Evolutionary conservation across 75 land plant genomes (phyloP).

Genomic region (Cunninghamia lanceolata): DNA sequence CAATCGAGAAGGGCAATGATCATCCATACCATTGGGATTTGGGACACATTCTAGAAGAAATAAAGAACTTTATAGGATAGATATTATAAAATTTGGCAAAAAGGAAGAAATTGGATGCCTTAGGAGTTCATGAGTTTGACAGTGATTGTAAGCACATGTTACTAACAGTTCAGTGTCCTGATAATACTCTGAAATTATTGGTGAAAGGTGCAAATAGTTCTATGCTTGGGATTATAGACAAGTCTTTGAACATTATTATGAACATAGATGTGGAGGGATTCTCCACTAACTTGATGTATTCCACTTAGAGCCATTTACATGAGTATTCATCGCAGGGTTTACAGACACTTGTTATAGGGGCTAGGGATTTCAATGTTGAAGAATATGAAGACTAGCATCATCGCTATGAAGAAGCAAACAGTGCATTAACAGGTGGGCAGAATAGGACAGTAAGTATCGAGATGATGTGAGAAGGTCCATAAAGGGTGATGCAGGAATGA

Average conservation of each 20-base stretch:
- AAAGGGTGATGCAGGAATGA: constrained; percentile 89
- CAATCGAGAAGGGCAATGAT: too few species aligned
- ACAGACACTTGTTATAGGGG: constrained; percentile 84
- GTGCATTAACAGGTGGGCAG: constrained; percentile 53
- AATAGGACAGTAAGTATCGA: too few species aligned
- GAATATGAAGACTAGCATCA: constrained; percentile 88
- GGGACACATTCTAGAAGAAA: too few species aligned
- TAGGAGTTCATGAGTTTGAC: constrained; percentile 95
- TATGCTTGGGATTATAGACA: constrained; percentile 59
- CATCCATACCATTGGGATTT: too few species aligned
- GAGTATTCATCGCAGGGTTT: constrained; percentile 77
- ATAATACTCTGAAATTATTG: constrained; percentile 69
- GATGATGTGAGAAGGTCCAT: background rate
- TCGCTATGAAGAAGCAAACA: constrained; percentile 66
- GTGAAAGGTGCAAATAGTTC: constrained; percentile 96
- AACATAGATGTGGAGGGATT: background rate
- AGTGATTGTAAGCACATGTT: constrained; percentile 98
- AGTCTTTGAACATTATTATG: constrained; percentile 20
- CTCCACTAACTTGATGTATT: constrained; percentile 12
- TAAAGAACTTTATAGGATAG: too few species aligned
- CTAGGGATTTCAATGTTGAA: constrained; percentile 43
- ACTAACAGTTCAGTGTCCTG: constrained; percentile 76
- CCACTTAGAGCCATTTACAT: constrained; percentile 64
- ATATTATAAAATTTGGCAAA: too few species aligned
- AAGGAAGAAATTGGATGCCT: constrained; percentile 68